A percentile compares a stretch with the other conserved stretches of the same genome.
Conservation (phyloP, 2,329 filamentous ascomycete genomes). For the Monosporascus sp. region DNA sequence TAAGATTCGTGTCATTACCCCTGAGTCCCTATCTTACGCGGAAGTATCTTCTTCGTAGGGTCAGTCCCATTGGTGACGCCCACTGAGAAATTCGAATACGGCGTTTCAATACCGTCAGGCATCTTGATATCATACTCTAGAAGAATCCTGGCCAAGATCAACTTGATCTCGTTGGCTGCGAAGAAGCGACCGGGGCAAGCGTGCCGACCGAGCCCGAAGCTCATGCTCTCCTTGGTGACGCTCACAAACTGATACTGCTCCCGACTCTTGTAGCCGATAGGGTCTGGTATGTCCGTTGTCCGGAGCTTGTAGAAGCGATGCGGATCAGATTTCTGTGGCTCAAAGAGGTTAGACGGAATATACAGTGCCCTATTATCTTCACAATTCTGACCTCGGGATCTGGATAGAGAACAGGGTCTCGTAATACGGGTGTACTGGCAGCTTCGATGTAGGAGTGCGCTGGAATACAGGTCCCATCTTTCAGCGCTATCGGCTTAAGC, state of each 20-base stretch:
- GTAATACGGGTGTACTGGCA: background rate
- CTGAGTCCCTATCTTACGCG: background rate
- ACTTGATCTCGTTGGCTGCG: constrained; percentile 16
- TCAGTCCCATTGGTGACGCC: background rate
- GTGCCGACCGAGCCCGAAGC: constrained; percentile 7
- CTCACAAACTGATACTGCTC: constrained; percentile 7
- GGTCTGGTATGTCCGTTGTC: background rate
- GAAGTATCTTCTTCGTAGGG: background rate
- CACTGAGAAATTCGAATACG: background rate
- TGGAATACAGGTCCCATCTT: background rate
- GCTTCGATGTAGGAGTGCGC: background rate
- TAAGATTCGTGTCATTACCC: too few species aligned
- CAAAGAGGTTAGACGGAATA: background rate
- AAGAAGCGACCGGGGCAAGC: constrained; percentile 20
- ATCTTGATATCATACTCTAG: constrained; percentile 12
- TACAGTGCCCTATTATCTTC: background rate
- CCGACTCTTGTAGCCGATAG: background rate
- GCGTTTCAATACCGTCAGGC: background rate
- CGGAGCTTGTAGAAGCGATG: background rate
- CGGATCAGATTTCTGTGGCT: background rate
- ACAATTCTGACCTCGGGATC: background rate
- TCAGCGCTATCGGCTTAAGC: background rate
- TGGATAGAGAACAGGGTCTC: background rate
- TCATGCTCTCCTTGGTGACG: constrained; percentile 8
- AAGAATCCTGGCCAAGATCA: constrained; percentile 12